These are phyloP conservation scores for Jacaranda copaia DNA, from an alignment of 257 asterid genomes.

Conservation along the genomic window DNA sequence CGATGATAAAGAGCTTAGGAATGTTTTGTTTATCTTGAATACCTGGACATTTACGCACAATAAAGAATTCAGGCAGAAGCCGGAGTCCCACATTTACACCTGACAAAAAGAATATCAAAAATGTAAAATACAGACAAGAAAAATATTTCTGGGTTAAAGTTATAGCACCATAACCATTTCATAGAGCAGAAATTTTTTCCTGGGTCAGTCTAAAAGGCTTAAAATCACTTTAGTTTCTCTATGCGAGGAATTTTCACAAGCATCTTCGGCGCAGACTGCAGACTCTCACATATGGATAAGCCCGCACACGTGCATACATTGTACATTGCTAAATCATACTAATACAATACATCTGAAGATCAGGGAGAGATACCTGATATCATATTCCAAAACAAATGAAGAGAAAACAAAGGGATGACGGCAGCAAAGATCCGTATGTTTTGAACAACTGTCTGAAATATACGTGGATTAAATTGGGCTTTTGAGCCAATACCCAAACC, in stretches of 20 bases:
- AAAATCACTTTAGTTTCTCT: neutral
- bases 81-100: conserved; percentile 43
- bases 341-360: too few relatives aligned
- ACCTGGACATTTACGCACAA: conserved; percentile 46
- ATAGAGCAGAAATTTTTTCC: neutral
- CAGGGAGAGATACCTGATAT: conserved; percentile 36
- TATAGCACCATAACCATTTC: neutral
- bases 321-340: conserved; percentile 1
- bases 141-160: neutral
- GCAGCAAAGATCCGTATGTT: too few relatives aligned
- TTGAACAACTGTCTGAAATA: too few relatives aligned
- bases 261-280: conserved; percentile 39
- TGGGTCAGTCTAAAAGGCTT: conserved; percentile 11
- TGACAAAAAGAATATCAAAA: conserved; percentile 29
- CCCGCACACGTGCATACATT: neutral
- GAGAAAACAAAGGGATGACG: neutral
- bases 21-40: neutral
- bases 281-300: neutral
- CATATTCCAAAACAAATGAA: conserved; percentile 24
- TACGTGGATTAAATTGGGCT: neutral
- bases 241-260: conserved; percentile 41
- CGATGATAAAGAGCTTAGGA: too few relatives aligned
- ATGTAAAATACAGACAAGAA: conserved; percentile 9
- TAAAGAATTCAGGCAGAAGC: conserved; percentile 36
- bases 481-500: neutral